Evolutionary conservation across 2,329 filamentous ascomycete genomes (phyloP).

Genomic region (Elsinoe fawcettii): DNA sequence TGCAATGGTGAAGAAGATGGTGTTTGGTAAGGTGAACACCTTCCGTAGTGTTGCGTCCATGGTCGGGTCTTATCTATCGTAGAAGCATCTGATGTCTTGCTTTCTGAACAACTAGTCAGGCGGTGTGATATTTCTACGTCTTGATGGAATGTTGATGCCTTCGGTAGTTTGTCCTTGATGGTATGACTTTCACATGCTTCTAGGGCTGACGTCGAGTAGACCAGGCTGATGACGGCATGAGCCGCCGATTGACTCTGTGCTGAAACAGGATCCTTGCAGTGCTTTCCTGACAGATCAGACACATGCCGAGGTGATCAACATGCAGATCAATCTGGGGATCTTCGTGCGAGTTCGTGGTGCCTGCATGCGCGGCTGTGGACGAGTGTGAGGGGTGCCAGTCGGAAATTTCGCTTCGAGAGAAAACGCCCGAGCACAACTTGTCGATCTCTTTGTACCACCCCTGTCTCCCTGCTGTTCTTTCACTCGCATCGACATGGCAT

Average conservation of each 20-base stretch:
- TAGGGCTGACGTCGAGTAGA: background rate
- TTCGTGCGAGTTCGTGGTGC: background rate
- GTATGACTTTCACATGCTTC: background rate
- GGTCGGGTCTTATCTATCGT: background rate
- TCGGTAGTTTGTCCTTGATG: background rate
- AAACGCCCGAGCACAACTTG: background rate
- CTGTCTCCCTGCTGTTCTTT: background rate
- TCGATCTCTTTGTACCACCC: background rate
- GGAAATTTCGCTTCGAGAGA: background rate
- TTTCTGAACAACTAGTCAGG: background rate
- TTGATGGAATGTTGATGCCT: background rate
- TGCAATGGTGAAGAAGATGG: background rate
- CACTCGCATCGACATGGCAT: no score
- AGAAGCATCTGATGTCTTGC: background rate
- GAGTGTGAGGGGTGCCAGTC: background rate
- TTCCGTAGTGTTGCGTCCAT: background rate
- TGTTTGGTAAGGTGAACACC: background rate
- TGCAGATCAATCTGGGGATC: conserved; percentile 2
- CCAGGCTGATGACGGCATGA: conserved; percentile 1
- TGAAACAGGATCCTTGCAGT: background rate
- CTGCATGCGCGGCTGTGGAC: background rate
- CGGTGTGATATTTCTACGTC: background rate
- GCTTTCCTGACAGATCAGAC: background rate
- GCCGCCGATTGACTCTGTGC: background rate
- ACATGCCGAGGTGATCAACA: background rate